phyloP scores from a whole-genome alignment of 139 green algal species.

The Tetradesmus obliquus region DNA sequence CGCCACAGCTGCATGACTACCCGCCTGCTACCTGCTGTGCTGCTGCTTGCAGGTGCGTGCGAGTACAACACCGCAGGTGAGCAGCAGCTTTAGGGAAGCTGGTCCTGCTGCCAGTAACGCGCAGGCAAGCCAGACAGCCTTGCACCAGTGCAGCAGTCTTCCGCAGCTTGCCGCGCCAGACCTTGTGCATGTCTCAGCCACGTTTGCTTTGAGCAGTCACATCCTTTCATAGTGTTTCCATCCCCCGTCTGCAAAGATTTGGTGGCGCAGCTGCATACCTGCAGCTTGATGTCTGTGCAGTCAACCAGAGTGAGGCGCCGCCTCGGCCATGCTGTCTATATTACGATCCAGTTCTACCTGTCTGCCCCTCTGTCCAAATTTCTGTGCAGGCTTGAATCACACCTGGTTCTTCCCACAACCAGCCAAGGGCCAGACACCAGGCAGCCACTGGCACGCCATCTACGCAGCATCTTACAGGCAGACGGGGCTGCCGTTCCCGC shows the following conservation, averaged over 20 bases:
- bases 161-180: too few relatives aligned
- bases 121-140: not conserved
- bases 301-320: too few relatives aligned
- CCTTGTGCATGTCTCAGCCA: too few relatives aligned
- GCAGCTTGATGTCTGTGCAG: not conserved
- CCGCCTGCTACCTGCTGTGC: not conserved
- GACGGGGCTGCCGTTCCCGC: conserved; percentile 46
- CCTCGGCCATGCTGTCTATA: too few relatives aligned
- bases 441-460: conserved; percentile 45
- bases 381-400: conserved; percentile 37
- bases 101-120: not conserved
- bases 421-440: conserved; percentile 36
- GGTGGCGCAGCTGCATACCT: not conserved
- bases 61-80: conserved; percentile 21
- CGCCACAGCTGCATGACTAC: too few relatives aligned
- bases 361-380: not conserved
- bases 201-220: too few relatives aligned
- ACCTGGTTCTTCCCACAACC: conserved; percentile 65
- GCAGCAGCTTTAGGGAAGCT: not conserved
- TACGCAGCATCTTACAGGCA: conserved; percentile 53
- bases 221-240: too few relatives aligned
- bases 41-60: not conserved
- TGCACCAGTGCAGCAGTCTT: not conserved
- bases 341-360: not conserved
- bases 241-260: too few relatives aligned